phyloP scores from a whole-genome alignment of 805 yeast species.

The Saccharomycopsis synnaedendra region DNA sequence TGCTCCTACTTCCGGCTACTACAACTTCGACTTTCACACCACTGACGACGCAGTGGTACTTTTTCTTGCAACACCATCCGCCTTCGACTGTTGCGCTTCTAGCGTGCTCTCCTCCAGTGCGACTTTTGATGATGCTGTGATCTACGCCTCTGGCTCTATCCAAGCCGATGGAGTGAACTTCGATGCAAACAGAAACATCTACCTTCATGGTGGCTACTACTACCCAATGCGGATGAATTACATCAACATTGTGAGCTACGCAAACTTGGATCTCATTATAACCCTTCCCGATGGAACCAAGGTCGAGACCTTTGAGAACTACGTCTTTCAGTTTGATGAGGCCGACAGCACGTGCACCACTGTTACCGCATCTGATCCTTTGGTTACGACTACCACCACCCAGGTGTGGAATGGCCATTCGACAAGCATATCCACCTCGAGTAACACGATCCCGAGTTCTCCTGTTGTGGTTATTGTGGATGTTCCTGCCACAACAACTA shows the following conservation, averaged over 20 bases:
- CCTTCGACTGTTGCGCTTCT: constrained; percentile 24
- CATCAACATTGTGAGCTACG: constrained; percentile 17
- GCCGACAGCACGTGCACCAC: not conserved
- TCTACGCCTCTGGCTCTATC: constrained; percentile 8
- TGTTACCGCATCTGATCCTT: not conserved
- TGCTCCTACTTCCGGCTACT: constrained; percentile 24
- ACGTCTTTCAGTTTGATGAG: constrained; percentile 4
- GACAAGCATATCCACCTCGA: not conserved
- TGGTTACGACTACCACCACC: constrained; percentile 6
- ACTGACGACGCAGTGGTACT: constrained; percentile 25
- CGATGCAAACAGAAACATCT: not conserved
- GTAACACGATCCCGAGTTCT: constrained; percentile 3
- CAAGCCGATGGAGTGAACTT: not conserved
- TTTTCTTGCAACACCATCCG: constrained; percentile 22
- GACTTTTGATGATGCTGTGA: not conserved
- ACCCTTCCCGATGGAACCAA: constrained; percentile 12
- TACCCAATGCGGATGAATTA: constrained; percentile 23
- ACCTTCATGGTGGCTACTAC: constrained; percentile 19
- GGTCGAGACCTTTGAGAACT: constrained; percentile 5
- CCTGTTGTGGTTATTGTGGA: constrained; percentile 3
- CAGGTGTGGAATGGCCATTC: constrained; percentile 6
- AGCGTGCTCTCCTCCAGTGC: not conserved
- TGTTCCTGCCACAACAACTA: not conserved
- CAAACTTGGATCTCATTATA: constrained; percentile 17
- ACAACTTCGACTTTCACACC: constrained; percentile 17